Evolutionary conservation across 176 grass and related monocot species (phyloP).

Genomic region (Phoenix dactylifera): DNA sequence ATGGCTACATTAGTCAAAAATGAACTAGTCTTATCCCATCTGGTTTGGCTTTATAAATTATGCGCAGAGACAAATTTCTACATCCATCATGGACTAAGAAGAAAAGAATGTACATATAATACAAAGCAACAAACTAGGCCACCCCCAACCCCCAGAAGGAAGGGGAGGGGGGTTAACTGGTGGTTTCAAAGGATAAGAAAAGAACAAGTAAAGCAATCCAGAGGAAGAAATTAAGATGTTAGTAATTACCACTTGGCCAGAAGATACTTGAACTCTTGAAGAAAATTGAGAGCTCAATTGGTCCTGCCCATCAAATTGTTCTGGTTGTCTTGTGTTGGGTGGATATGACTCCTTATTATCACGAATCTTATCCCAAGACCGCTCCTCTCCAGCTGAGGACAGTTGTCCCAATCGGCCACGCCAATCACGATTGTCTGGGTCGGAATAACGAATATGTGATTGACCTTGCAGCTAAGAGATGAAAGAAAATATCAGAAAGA

Average conservation of each 20-base stretch:
- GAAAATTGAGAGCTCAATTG: conserved; percentile 44
- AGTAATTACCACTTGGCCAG: neutral
- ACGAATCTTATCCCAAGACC: conserved; percentile 76
- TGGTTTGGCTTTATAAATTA: no score
- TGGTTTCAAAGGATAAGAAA: no score
- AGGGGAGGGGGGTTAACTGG: no score
- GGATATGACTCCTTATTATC: conserved; percentile 51
- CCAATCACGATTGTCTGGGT: conserved; percentile 87
- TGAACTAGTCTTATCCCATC: no score
- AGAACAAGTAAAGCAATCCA: neutral
- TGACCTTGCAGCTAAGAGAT: conserved; percentile 44
- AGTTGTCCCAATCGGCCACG: conserved; percentile 49
- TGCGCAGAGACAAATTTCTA: no score
- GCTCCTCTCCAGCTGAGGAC: conserved; percentile 43
- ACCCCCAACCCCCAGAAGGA: no score
- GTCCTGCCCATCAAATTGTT: conserved; percentile 51
- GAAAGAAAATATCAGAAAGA: conserved; percentile 4
- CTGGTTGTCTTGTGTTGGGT: conserved; percentile 51
- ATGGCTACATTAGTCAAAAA: no score
- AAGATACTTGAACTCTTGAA: conserved; percentile 53
- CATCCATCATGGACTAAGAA: no score
- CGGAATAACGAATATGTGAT: conserved; percentile 51
- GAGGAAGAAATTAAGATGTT: neutral
- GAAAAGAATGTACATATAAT: no score
- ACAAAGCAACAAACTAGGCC: no score